Conservation (phyloP, 2,329 filamentous ascomycete species). For the Beauveria asiatica region DNA sequence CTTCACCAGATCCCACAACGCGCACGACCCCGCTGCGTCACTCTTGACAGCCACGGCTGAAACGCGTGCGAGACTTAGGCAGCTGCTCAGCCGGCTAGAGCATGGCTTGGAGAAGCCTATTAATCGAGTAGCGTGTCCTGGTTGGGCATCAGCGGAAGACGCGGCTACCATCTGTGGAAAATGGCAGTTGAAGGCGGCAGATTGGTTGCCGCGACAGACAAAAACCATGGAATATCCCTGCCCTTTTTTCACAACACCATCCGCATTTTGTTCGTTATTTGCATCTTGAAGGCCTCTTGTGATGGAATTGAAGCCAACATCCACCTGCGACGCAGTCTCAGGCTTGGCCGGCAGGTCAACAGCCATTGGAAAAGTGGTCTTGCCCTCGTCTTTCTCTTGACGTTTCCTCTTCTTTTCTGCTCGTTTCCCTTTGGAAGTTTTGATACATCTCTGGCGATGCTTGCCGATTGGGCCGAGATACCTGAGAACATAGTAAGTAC, state of each 20-base stretch:
- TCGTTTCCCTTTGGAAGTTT: constrained; percentile 54
- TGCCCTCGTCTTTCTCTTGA: constrained; percentile 20
- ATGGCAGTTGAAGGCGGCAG: constrained; percentile 50
- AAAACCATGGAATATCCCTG: constrained; percentile 45
- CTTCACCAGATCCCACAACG: constrained; percentile 48
- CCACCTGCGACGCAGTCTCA: constrained; percentile 47
- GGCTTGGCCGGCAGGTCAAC: constrained; percentile 29
- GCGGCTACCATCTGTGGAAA: constrained; percentile 46
- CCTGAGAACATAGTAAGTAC: constrained; percentile 29
- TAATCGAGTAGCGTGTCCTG: constrained; percentile 40
- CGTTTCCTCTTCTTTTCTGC: constrained; percentile 42
- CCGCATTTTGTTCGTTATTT: background rate
- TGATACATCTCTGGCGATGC: constrained; percentile 45
- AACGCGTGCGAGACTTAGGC: constrained; percentile 53
- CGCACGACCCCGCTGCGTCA: constrained; percentile 47
- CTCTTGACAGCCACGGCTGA: constrained; percentile 54
- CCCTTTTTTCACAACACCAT: background rate
- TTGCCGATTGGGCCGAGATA: constrained; percentile 55
- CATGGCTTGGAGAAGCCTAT: constrained; percentile 54
- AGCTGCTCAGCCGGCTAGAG: constrained; percentile 47
- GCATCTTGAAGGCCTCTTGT: constrained; percentile 45
- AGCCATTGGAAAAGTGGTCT: constrained; percentile 14
- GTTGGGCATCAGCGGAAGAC: constrained; percentile 35
- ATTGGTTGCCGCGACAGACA: constrained; percentile 47
- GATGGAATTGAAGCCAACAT: constrained; percentile 57